Base-by-base conservation (phyloP, 2,329 filamentous ascomycete species). In the Nigrospora sphaerica region DNA sequence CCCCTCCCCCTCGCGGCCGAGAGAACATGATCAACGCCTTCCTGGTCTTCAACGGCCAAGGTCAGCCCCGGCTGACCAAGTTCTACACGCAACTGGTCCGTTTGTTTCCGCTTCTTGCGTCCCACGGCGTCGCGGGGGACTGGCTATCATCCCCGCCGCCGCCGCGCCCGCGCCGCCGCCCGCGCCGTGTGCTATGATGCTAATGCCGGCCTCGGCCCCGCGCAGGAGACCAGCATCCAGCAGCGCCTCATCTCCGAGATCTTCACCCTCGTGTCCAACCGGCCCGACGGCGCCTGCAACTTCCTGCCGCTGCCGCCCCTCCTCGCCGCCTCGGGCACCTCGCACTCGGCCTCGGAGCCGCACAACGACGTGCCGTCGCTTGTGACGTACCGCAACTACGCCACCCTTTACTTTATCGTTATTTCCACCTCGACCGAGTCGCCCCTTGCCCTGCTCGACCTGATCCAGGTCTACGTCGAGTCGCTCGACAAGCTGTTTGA, bases 401-500 rank as follows among this genome's bases (percentile, higher is more conserved):
- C 93, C 11, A 98, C 93, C 0, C 85, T 98, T 51, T 97, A 95
- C 71, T 98, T 98, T 73, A 98, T 98, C 67, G 76, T 98, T 64
- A 98, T 98, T 61, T 93, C 86, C 33, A 98, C 95, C 5, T 89
- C 90, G 6, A 96, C 93, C 49, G 93, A 98, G 68, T 95, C 89
- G 1, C 93, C 93, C 1, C 84, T 98, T 3, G 93, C 93, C 1
- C 78, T 98, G 19, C 90, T 98, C 51, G 93, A 98, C 66, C 73
- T 98, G 46, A 97, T 98, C 54, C 93, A 98, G 68, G 93, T 98
- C 49, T 98, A 96, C 60, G 93, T 98, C 52, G 93, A 98, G 68
- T 85, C 92, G 1, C 78, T 98, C 33, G 93, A 98, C 66, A 83
- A 89, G 53, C 76, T 98, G 36, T 98, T 98, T 63, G 93, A 97